Base-by-base conservation (phyloP, 768 basidiomycete genomes). In the Macrolepiota fuliginosa region DNA sequence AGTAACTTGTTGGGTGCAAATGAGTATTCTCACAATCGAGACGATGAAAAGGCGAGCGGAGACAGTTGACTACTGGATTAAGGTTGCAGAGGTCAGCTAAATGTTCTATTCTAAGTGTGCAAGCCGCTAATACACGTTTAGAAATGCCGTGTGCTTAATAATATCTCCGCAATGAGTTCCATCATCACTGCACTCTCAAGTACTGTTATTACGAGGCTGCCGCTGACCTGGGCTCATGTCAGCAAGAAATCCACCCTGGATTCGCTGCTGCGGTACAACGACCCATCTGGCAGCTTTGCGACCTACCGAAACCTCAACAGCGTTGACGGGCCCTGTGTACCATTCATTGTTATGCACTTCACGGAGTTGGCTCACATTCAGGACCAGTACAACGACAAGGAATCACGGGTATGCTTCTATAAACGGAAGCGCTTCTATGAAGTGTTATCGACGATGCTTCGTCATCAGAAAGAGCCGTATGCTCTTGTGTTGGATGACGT, bases 41-140 rank as follows among this genome's bases (percentile, higher is more conserved):
- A 73, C 73, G 4, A 71, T 86, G 59, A 77, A 77, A 13, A 84
- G 79, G 67, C 76, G 88, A 47, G 81, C 85, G 7, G 80, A 86
- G 58, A 81, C 79, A 15, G 73, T 90, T 39, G 88, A 90, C 62
- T 83, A 86, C 67, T 92, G 90, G 90, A 86, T 91, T 65, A 87
- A 83, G 68, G 87, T 90, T 19, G 88, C 90, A 7, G 89, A 92
- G 81, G 90, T 90, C 65, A 66, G 82, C 71, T 27, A 32, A 37
- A 17, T 49, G 11, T 29, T 50, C 35, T 12, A 35, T 58, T 56
- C 42, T 4, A 52, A 47, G 36, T 10, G 13, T 25, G 47, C 36
- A 35, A 47, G 5, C 27, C 49, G 11, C 32, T 49, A 40, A 54
- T 32, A 4, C 46, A 25, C n/a, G 13, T 25, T 24, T 67, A 91